Base-by-base conservation (phyloP, 441 rosid species). In the Adansonia rubrostipa region DNA sequence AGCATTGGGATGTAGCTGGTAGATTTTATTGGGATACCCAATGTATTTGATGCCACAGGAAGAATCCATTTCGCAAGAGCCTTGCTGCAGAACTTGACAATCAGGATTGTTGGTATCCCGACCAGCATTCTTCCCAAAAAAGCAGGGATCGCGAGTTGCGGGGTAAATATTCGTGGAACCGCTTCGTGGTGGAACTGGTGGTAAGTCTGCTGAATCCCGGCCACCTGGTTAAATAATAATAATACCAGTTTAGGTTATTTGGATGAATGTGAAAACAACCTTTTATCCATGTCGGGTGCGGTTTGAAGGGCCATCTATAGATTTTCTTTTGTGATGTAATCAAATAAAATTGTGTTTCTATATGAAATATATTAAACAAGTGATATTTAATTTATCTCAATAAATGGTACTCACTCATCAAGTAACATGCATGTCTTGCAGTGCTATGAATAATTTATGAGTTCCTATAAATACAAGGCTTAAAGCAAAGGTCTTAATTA, bases 131-230 rank as follows among this genome's bases (percentile, higher is more conserved):
- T 91, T 70, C 95, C 95, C 0, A 82, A 19, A 77, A 93, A 86
- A 3, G 81, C 80, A 0, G 76, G 77, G 22, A 85, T 0, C 0
- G 82, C 67, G n/a, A 94, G 89, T 60, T 92, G 87, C 0, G 88
- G 82, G 2, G 93, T 85, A 57, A 93, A 92, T 67, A 96, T 66
- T 57, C 82, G 81, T 0, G 97, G 92, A 48, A 85, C 92, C 0
- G 86, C 90, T 83, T 92, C 98, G 7, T 94, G 99, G 87, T 96
- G 98, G 86, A 91, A 96, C 86, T 94, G 98, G 62, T 84, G 79
- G 85, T 91, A 94, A 3, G 98, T 92, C 83, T 88, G 98, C 74
- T 94, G 98, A 76, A 96, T 83, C 40, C 99, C 99, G 0, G 92
- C 69, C 15, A 94, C 93, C 99, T 96, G 87, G 62, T 77, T 28